Percentiles rank a stretch among this genome's conserved stretches.
Evolutionary conservation across 2,329 filamentous ascomycete species (phyloP).

Genomic region (Simplicillium sp.): DNA sequence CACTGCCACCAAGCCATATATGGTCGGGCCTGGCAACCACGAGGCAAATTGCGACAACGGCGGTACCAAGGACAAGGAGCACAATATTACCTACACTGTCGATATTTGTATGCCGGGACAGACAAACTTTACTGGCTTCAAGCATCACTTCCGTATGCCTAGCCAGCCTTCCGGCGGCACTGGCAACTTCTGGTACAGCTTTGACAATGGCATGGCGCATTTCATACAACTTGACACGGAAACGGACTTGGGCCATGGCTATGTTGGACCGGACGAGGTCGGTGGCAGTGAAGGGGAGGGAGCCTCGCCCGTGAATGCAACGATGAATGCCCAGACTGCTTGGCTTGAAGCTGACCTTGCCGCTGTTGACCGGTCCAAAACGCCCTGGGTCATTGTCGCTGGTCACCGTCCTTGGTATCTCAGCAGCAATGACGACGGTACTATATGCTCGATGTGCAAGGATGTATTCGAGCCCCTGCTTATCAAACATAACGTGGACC

Average conservation of each 20-base stretch:
- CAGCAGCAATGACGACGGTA: neutral
- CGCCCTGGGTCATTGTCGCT: conserved; percentile 3
- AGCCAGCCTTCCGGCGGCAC: conserved; percentile 4
- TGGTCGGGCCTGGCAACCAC: conserved; percentile 5
- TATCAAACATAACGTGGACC: conserved; percentile 2
- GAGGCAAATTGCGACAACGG: conserved; percentile 3
- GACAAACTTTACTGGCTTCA: conserved; percentile 6
- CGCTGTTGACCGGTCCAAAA: conserved; percentile 2
- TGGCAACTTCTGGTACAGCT: conserved; percentile 8
- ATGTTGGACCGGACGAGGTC: neutral
- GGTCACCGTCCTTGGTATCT: conserved; percentile 5
- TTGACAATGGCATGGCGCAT: conserved; percentile 5
- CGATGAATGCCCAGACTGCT: neutral
- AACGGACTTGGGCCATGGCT: conserved; percentile 1
- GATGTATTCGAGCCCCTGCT: conserved; percentile 4
- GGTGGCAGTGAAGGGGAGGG: neutral
- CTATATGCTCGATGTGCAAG: conserved; percentile 3
- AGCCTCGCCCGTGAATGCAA: neutral
- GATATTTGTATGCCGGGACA: conserved; percentile 4
- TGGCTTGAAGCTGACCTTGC: conserved; percentile 2
- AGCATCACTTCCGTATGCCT: conserved; percentile 5
- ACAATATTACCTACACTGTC: conserved; percentile 1
- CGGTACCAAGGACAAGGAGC: conserved; percentile 1
- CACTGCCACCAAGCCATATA: conserved; percentile 1
- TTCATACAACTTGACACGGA: conserved; percentile 2